Conservation (phyloP, 2,329 filamentous ascomycete species). For the Tolypocladium tropicale region DNA sequence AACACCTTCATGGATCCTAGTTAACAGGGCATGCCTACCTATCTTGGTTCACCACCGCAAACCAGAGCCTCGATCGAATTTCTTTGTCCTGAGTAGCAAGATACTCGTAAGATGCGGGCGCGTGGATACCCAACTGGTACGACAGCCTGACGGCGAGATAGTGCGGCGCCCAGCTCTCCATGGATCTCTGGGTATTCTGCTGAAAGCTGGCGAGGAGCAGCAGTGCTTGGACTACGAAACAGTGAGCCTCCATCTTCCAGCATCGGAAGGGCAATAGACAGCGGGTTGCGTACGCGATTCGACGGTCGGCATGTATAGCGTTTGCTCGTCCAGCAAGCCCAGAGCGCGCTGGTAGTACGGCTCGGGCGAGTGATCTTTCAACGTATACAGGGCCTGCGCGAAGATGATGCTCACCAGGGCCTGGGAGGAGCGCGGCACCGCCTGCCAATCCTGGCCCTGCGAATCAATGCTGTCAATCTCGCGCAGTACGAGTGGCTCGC, state of each 20-base stretch:
- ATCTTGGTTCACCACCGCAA: slow-evolving; percentile 19
- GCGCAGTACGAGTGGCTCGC: slow-evolving; percentile 9
- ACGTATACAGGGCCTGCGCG: slow-evolving; percentile 14
- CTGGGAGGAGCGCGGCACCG: slow-evolving; percentile 5
- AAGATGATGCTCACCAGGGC: slow-evolving; percentile 17
- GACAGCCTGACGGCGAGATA: slow-evolving; percentile 19
- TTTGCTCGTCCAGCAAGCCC: slow-evolving; percentile 13
- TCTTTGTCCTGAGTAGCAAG: slow-evolving; percentile 12
- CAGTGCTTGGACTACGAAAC: slow-evolving; percentile 17
- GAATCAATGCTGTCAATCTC: slow-evolving; percentile 9
- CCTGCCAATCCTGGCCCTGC: slow-evolving; percentile 2
- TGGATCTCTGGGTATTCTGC: slow-evolving; percentile 22
- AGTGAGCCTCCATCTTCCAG: background rate
- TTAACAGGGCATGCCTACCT: slow-evolving; percentile 5
- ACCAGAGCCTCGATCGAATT: slow-evolving; percentile 18
- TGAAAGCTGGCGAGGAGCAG: slow-evolving; percentile 20
- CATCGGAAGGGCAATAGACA: background rate
- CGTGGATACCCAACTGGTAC: slow-evolving; percentile 23
- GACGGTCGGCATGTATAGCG: slow-evolving; percentile 11
- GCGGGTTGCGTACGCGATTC: slow-evolving; percentile 6
- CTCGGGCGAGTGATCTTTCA: slow-evolving; percentile 10
- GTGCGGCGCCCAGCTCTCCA: slow-evolving; percentile 20
- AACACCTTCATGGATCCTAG: background rate
- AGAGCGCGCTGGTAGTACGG: slow-evolving; percentile 16
- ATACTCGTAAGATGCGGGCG: slow-evolving; percentile 15